phyloP scores from a whole-genome alignment of 768 basidiomycete species.

The Tylopilus sp. region DNA sequence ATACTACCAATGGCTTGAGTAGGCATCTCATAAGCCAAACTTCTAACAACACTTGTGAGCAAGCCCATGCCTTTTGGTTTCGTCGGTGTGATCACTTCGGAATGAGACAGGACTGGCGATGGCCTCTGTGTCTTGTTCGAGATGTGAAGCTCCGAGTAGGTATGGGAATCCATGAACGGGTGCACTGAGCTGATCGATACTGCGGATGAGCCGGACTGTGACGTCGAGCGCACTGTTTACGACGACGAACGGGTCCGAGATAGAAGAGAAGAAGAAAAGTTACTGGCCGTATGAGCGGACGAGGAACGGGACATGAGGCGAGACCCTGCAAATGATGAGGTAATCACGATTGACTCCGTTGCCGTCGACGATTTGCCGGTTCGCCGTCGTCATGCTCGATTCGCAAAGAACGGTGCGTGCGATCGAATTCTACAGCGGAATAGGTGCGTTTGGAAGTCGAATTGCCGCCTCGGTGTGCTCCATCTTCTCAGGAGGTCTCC shows the following conservation, averaged over 20 bases:
- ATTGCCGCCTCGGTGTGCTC: background rate
- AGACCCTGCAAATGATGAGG: constrained; percentile 19
- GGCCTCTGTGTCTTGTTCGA: constrained; percentile 2
- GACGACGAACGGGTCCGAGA: background rate
- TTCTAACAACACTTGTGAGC: constrained; percentile 13
- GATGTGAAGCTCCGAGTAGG: constrained; percentile 1
- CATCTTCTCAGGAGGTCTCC: constrained; percentile 57
- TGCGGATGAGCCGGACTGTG: background rate
- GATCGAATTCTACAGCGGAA: constrained; percentile 78
- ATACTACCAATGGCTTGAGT: constrained; percentile 15
- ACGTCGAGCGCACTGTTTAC: background rate
- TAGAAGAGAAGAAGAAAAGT: constrained; percentile 1
- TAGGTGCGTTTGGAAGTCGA: constrained; percentile 45
- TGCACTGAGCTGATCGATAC: background rate
- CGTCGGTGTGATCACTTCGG: constrained; percentile 10
- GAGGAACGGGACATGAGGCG: constrained; percentile 14
- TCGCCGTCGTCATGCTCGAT: background rate
- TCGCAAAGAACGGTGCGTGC: constrained; percentile 16
- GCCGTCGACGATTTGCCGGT: background rate
- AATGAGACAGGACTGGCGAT: constrained; percentile 1
- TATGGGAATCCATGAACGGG: constrained; percentile 7
- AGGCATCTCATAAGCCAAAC: constrained; percentile 12
- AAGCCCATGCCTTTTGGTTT: constrained; percentile 7
- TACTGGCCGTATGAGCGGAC: background rate
- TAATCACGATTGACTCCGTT: constrained; percentile 15